Conservation (phyloP, 192 early-diverging fungal species). For the Oehlia diaphana region DNA sequence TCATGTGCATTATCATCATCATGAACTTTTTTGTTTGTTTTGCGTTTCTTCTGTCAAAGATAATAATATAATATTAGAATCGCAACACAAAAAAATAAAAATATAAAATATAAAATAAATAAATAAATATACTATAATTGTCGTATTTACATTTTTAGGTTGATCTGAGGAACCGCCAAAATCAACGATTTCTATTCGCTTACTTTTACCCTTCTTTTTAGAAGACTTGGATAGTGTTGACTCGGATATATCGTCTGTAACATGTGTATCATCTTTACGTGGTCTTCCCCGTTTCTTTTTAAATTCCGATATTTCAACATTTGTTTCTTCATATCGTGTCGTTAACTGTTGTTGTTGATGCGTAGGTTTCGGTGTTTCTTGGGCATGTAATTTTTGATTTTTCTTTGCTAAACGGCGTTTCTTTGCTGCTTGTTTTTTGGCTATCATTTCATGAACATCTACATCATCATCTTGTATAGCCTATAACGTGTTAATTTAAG, state of each 20-base stretch:
- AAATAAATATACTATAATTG: too few relatives aligned
- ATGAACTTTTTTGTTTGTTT: constrained; percentile 23
- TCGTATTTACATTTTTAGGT: constrained; percentile 2
- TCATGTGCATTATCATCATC: constrained; percentile 48
- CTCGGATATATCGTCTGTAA: constrained; percentile 38
- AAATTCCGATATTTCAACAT: constrained; percentile 28
- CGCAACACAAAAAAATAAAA: neutral
- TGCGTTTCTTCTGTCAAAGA: constrained; percentile 34
- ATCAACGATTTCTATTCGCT: neutral
- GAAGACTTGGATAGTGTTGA: neutral
- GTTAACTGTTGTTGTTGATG: neutral
- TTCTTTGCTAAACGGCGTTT: constrained; percentile 41
- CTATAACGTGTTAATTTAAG: constrained; percentile 23
- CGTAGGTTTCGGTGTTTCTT: neutral
- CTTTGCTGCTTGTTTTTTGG: constrained; percentile 44
- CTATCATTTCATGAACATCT: constrained; percentile 62
- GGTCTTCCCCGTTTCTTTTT: constrained; percentile 47
- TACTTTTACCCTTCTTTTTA: constrained; percentile 25
- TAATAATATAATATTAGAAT: neutral
- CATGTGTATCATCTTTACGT: constrained; percentile 39
- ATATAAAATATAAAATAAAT: too few relatives aligned
- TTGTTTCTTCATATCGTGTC: constrained; percentile 11
- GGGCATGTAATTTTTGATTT: constrained; percentile 26
- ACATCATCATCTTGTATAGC: constrained; percentile 67
- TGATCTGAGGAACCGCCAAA: neutral